Conservation (phyloP, 2,329 filamentous ascomycete genomes). For the Claviceps lovelessii region DNA sequence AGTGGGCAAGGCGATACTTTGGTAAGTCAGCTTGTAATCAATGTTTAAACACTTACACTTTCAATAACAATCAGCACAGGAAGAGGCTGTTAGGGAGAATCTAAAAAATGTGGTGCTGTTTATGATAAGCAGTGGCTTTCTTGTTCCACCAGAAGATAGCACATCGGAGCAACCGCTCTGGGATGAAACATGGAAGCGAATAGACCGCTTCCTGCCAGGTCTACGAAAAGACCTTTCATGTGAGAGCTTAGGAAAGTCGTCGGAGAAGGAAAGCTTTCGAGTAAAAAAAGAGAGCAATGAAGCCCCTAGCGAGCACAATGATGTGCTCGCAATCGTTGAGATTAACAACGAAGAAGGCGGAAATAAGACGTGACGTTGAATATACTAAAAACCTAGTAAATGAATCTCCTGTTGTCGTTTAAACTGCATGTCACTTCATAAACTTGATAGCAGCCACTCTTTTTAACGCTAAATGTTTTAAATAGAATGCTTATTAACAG, state of each 20-base stretch:
- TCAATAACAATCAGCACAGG: constrained; percentile 33
- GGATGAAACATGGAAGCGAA: constrained; percentile 50
- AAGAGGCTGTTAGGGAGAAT: constrained; percentile 89
- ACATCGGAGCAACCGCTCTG: constrained; percentile 40
- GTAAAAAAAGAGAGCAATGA: neutral
- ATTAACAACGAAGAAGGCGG: neutral
- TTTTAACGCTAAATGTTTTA: too few relatives aligned
- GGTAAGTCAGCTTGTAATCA: constrained; percentile 34
- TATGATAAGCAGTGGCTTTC: constrained; percentile 78
- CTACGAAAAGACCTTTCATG: constrained; percentile 41
- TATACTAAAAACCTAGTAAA: too few relatives aligned
- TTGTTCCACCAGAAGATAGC: constrained; percentile 54
- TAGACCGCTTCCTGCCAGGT: constrained; percentile 50
- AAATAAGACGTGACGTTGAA: neutral
- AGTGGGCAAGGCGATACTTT: constrained; percentile 82
- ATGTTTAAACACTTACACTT: neutral
- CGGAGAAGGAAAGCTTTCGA: neutral
- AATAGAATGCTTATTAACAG: too few relatives aligned
- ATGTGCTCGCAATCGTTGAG: neutral
- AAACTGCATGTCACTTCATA: too few relatives aligned
- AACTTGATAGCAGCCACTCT: too few relatives aligned
- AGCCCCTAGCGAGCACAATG: neutral
- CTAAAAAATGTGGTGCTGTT: constrained; percentile 93
- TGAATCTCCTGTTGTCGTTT: too few relatives aligned
- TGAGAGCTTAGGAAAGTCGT: constrained; percentile 22